Evolutionary conservation across 176 grass and related monocot genomes (phyloP).

Genomic region (Melocanna baccifera): DNA sequence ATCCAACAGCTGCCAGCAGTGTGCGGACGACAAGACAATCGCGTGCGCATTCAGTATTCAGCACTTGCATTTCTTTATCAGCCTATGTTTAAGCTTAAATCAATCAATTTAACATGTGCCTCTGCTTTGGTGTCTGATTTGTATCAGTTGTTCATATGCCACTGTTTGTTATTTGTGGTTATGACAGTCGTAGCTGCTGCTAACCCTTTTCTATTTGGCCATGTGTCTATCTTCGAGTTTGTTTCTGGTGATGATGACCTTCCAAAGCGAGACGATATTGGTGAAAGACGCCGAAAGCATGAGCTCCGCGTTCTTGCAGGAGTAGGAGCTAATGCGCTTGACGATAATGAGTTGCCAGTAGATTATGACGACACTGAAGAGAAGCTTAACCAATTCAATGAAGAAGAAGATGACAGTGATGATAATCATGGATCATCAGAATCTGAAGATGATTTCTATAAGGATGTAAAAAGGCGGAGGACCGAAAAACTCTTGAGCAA

Average conservation of each 20-base stretch:
- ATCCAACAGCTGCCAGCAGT: no score
- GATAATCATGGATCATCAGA: conserved; percentile 20
- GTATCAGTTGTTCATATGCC: neutral
- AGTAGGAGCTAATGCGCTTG: conserved; percentile 42
- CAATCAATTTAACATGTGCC: neutral
- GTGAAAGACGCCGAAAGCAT: conserved; percentile 78
- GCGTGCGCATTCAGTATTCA: no score
- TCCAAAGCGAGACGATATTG: conserved; percentile 91
- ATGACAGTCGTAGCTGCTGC: neutral
- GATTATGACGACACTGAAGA: conserved; percentile 22
- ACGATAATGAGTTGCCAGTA: conserved; percentile 49
- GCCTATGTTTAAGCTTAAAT: neutral
- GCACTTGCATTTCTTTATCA: no score
- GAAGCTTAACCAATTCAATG: conserved; percentile 20
- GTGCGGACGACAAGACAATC: no score
- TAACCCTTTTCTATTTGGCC: neutral
- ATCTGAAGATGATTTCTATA: conserved; percentile 83
- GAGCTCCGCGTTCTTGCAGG: conserved; percentile 83
- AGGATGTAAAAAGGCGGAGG: conserved; percentile 62
- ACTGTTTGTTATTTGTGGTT: neutral
- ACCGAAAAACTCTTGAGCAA: conserved; percentile 54
- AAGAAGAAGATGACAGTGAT: conserved; percentile 26
- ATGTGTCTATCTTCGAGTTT: conserved; percentile 46
- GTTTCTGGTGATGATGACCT: conserved; percentile 90
- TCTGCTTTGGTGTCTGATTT: neutral